Evolutionary conservation across 306 rosid species (phyloP).

Genomic region (Lablab purpureus): DNA sequence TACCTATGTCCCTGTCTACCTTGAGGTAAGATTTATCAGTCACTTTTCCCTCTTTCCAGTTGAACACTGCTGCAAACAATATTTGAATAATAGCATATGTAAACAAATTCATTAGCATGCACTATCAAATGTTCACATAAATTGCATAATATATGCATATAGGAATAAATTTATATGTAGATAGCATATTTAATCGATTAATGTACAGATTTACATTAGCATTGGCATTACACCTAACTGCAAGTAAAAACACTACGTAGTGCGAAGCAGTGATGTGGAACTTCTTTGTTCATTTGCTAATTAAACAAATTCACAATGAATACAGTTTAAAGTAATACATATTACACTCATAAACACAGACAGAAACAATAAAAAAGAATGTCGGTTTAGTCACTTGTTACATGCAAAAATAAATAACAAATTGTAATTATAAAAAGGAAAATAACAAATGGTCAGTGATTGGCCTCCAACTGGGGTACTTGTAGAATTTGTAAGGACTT

Average conservation of each 20-base stretch:
- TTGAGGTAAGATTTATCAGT: neutral
- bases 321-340: conserved; percentile 4
- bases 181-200: neutral
- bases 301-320: neutral
- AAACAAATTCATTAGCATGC: too few relatives aligned
- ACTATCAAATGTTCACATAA: neutral
- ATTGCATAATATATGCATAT: neutral
- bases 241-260: neutral
- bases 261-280: neutral
- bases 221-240: neutral
- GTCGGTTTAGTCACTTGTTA: neutral
- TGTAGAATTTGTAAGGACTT: conserved; percentile 5
- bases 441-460: conserved; percentile 16
- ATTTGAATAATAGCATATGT: neutral
- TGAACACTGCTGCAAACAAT: neutral
- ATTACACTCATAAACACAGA: neutral
- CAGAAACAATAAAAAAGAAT: neutral
- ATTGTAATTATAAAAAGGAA: neutral
- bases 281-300: neutral
- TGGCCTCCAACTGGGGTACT: neutral
- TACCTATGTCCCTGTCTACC: conserved; percentile 15
- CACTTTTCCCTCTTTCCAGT: neutral
- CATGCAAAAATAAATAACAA: neutral
- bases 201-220: conserved; percentile 1
- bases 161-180: neutral